Base-by-base conservation (phyloP, 179 eudicot genomes). In the Spergularia azorica region DNA sequence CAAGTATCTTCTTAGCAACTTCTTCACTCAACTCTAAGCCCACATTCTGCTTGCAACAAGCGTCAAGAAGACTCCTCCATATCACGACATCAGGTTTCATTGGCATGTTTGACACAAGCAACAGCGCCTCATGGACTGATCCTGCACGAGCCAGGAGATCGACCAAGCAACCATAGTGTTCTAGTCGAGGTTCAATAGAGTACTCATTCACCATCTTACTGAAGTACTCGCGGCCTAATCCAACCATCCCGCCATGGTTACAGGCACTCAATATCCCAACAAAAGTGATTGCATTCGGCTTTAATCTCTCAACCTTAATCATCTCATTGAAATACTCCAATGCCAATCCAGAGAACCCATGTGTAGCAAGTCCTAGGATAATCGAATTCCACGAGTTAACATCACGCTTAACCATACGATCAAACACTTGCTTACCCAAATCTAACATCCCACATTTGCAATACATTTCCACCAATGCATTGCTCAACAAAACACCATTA, bases 131-230 rank as follows among this genome's bases (percentile, higher is more conserved):
- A 0, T 88, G 84, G 0, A 92, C 73, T 13, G 75, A 75, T 38
- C 93, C 97, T 58, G 91, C 90, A 13, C 96, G 89, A 76, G 94
- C 97, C 51, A 94, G 88, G 60, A 94, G 96, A 85, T 92, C 94
- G 63, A 92, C 86, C 17, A 89, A 71, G 80, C 96, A 92, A 66
- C 98, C 98, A 63, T 89, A 94, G 80, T 94, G 97, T 81, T 89
- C 93, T 58, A 94, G 77, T 54, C 83, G 90, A n/a, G 97, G 97
- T 76, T 84, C 82, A 54, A 94, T 85, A 11, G 83, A 82, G 83
- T 85, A 94, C 36, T 84, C 76, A 3, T 46, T 81, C 8, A 83
- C 80, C 98, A 94, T 94, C 50, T 54, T 69, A 15, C 85, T 82
- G 73, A 94, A 92, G 70, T 80, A 87, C 56, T 72, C 70, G 1